These are phyloP conservation scores for Helianthus annuus DNA, from an alignment of 129 eudicot genomes.

Conservation along the genomic window HanXRQr2.0-SUNRISE NC_035433.2:31218781-31219280, in stretches of 20 bases:
- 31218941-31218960: not conserved
- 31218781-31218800: too few relatives aligned
- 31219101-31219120: not conserved
- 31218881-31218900: too few relatives aligned
- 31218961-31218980: not conserved
- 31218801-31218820: too few relatives aligned
- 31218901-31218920: not conserved
- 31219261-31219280: constrained; percentile 38
- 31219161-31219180: not conserved
- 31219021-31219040: constrained; percentile 66
- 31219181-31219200: constrained; percentile 66
- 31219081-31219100: constrained; percentile 61
- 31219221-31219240: constrained; percentile 56
- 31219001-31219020: constrained; percentile 83
- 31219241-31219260: constrained; percentile 57
- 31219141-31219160: not conserved
- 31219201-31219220: constrained; percentile 57
- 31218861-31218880: too few relatives aligned
- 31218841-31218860: too few relatives aligned
- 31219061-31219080: constrained; percentile 63
- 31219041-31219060: constrained; percentile 60
- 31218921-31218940: not conserved
- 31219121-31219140: constrained; percentile 2
- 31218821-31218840: too few relatives aligned
- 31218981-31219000: constrained; percentile 74